A percentile compares a stretch with the other conserved stretches of the same genome.
phyloP scores from a whole-genome alignment of 1,284 basidiomycete species.

The Cutaneotrichosporon sp. region DNA sequence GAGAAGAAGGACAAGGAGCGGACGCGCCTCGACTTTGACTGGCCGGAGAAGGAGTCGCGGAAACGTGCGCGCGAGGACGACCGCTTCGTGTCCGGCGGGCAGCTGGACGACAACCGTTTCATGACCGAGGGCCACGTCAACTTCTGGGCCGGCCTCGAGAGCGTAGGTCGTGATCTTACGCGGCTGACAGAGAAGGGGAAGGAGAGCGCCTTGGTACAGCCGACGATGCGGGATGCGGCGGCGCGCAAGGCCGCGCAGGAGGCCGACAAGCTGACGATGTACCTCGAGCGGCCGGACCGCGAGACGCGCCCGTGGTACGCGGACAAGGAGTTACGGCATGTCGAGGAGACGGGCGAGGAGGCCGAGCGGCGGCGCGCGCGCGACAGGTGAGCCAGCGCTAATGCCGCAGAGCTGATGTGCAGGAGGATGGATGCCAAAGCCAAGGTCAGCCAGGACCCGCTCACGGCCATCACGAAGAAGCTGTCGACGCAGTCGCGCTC shows the following conservation, averaged over 20 bases:
- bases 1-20: conserved; percentile 12
- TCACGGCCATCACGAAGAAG: conserved; percentile 40
- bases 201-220: neutral
- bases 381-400: conserved; percentile 35
- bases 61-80: conserved; percentile 12
- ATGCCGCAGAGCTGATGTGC: conserved; percentile 11
- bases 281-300: conserved; percentile 50
- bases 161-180: conserved; percentile 35
- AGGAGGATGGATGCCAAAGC: conserved; percentile 50
- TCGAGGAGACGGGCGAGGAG: conserved; percentile 50
- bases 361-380: conserved; percentile 44
- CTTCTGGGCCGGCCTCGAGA: conserved; percentile 51
- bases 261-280: conserved; percentile 53
- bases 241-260: conserved; percentile 45
- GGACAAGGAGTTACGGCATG: conserved; percentile 44
- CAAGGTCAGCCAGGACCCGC: conserved; percentile 46
- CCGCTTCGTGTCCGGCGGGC: conserved; percentile 2
- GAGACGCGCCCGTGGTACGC: conserved; percentile 56
- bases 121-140: conserved; percentile 49
- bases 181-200: conserved; percentile 1
- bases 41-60: conserved; percentile 35
- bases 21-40: conserved; percentile 48
- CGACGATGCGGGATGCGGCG: conserved; percentile 30
- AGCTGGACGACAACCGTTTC: conserved; percentile 27
- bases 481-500: conserved; percentile 11